Conservation (phyloP, 2,329 filamentous ascomycete species). For the Stagonosporopsis cucurbitacearum region DNA sequence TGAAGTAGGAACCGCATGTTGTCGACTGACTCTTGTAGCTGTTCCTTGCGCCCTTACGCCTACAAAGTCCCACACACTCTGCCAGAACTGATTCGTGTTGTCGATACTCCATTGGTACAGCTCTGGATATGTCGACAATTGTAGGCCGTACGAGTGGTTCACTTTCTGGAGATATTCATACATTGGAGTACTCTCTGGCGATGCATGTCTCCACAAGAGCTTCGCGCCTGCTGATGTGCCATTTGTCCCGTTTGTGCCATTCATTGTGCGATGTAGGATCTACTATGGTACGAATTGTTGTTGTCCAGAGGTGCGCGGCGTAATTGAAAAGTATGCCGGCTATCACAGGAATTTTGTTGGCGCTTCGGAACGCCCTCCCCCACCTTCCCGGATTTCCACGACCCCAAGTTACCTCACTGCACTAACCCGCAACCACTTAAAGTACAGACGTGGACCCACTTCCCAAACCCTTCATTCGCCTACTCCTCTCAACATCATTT, state of each 20-base stretch:
- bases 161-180: conserved; percentile 73
- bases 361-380: not conserved
- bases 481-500: not conserved
- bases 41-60: conserved; percentile 72
- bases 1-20: not conserved
- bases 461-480: not conserved
- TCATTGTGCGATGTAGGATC: conserved; percentile 4
- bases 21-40: conserved; percentile 64
- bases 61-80: conserved; percentile 81
- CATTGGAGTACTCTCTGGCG: conserved; percentile 72
- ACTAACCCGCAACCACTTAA: not conserved
- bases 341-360: conserved; percentile 17
- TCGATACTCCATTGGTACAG: conserved; percentile 86
- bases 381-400: conserved; percentile 1
- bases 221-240: conserved; percentile 28
- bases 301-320: not conserved
- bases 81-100: conserved; percentile 80
- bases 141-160: conserved; percentile 69
- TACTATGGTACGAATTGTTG: not conserved
- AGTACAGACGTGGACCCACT: not conserved
- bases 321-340: conserved; percentile 2
- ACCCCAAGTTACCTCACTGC: not conserved
- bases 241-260: conserved; percentile 23
- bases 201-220: conserved; percentile 71
- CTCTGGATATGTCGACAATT: conserved; percentile 71